Percentiles rank a stretch among this genome's conserved stretches.
These are phyloP conservation scores for Ophiostoma fasciatum DNA, from an alignment of 2,329 filamentous ascomycete genomes.

Conservation along the genomic window DNA sequence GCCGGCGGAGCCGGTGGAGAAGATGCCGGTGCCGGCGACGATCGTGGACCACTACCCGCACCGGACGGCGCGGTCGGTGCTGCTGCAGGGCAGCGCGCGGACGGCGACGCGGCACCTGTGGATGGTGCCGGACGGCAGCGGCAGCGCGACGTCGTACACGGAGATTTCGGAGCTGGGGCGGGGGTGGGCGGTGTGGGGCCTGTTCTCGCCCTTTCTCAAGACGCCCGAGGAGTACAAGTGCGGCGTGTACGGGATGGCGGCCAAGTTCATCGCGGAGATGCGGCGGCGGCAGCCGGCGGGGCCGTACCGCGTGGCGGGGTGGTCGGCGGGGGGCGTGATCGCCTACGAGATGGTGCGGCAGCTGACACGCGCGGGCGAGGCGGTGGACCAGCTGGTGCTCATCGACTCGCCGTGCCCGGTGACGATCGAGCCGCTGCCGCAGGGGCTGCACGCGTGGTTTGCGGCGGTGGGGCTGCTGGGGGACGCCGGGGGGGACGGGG, in stretches of 20 bases:
- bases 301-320: conserved; percentile 54
- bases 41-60: conserved; percentile 30
- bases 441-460: conserved; percentile 53
- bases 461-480: conserved; percentile 58
- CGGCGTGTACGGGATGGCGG: conserved; percentile 49
- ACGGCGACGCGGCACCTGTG: conserved; percentile 34
- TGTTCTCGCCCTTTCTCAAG: conserved; percentile 61
- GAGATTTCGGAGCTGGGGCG: conserved; percentile 37
- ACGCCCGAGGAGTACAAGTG: conserved; percentile 49
- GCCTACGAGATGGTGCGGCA: conserved; percentile 52
- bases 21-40: conserved; percentile 23
- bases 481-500: conserved; percentile 38
- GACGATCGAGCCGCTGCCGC: conserved; percentile 52
- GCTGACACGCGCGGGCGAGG: conserved; percentile 40
- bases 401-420: conserved; percentile 54
- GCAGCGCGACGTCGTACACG: conserved; percentile 52
- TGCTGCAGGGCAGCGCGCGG: conserved; percentile 35
- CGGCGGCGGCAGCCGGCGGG: conserved; percentile 54
- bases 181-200: conserved; percentile 33
- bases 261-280: conserved; percentile 54
- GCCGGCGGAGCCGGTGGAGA: conserved; percentile 25
- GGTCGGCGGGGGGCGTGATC: conserved; percentile 64
- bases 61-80: conserved; percentile 32
- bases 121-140: conserved; percentile 41
- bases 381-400: conserved; percentile 45